Base-by-base conservation (phyloP, 1,284 basidiomycete genomes). In the Microbotryum intermedium region DNA sequence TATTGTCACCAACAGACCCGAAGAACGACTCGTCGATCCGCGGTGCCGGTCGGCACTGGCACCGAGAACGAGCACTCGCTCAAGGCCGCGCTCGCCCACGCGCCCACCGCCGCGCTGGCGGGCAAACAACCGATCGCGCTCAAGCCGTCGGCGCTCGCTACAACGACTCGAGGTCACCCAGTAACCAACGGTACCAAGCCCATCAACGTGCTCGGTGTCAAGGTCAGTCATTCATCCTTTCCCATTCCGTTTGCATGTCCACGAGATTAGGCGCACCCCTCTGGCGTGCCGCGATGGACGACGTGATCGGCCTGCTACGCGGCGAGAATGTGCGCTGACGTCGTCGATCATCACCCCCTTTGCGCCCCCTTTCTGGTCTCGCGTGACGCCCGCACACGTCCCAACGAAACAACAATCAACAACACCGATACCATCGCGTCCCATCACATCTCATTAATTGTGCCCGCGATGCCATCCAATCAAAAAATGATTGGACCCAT, bases 41-140 rank as follows among this genome's bases (percentile, higher is more conserved):
- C 59, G 45, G 55, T 57, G 4, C 46, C 56, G 20, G 59, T 49
- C 26, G 59, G 57, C 20, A 48, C 58, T 21, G 65, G 65, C 30
- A 57, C 55, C 57, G 65, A 67, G 56, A 67, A 67, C 60, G 65
- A 67, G 49, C 51, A 65, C 29, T 23, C 45, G 9, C 42, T 46
- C 43, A 25, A 51, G 43, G 39, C 25, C 11, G 50, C 45, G 48
- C 18, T 18, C 23, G 39, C 55, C 25, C 50, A 42, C 28, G 23
- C 30, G 18, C 50, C 49, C 26, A 46, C 57, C 6, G 54, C 39
- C 7, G 39, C 56, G 34, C 34, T 39, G 13, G 23, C 49, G 13
- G 44, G 13, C 25, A 58, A 58, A 45, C 58, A 58, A 43, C 51
- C 51, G 10, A 29, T 59, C 28, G 26, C 47, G 25, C 25, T n/a